Percentiles rank a stretch among this genome's conserved stretches.
phyloP scores from a whole-genome alignment of 495 filamentous ascomycete species.

The Penicillium riverlandense region DNA sequence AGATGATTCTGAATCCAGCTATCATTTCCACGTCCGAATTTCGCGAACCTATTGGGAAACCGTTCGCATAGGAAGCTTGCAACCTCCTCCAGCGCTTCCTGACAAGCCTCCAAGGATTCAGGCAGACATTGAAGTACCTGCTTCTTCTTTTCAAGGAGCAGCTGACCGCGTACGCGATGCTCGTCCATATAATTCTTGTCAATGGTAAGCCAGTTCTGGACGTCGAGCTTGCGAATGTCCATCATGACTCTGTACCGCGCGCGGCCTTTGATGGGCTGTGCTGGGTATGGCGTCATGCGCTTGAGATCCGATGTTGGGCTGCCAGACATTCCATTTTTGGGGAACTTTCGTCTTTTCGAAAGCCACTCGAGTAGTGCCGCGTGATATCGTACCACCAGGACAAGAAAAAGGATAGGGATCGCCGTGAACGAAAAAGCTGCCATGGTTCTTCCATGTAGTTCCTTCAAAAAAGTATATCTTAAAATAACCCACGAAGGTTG shows the following conservation, averaged over 20 bases:
- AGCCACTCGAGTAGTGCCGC: slow-evolving; percentile 20
- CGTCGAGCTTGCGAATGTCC: slow-evolving; percentile 47
- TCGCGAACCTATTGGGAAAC: slow-evolving; percentile 41
- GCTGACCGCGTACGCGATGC: slow-evolving; percentile 34
- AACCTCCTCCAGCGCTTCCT: slow-evolving; percentile 44
- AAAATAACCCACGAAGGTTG: too few relatives aligned
- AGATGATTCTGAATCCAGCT: slow-evolving; percentile 38
- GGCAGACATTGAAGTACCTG: slow-evolving; percentile 45
- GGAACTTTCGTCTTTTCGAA: slow-evolving; percentile 6
- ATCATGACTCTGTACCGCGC: slow-evolving; percentile 44
- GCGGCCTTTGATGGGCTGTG: slow-evolving; percentile 37
- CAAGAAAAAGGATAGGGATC: slow-evolving; percentile 29
- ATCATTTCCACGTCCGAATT: slow-evolving; percentile 18
- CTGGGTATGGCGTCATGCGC: slow-evolving; percentile 33
- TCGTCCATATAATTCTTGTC: slow-evolving; percentile 46
- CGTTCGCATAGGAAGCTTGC: slow-evolving; percentile 41
- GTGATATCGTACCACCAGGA: slow-evolving; percentile 38
- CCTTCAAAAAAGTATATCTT: slow-evolving; percentile 2
- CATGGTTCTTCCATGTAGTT: slow-evolving; percentile 19
- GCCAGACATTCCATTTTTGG: slow-evolving; percentile 1
- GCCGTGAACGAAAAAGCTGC: slow-evolving; percentile 29
- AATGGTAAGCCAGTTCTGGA: slow-evolving; percentile 46
- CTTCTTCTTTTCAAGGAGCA: slow-evolving; percentile 32
- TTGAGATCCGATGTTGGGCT: slow-evolving; percentile 25
- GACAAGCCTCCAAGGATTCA: slow-evolving; percentile 41